Evolutionary conservation across 2,329 filamentous ascomycete species (phyloP).

Genomic region (Phaeosphaeria sp.): DNA sequence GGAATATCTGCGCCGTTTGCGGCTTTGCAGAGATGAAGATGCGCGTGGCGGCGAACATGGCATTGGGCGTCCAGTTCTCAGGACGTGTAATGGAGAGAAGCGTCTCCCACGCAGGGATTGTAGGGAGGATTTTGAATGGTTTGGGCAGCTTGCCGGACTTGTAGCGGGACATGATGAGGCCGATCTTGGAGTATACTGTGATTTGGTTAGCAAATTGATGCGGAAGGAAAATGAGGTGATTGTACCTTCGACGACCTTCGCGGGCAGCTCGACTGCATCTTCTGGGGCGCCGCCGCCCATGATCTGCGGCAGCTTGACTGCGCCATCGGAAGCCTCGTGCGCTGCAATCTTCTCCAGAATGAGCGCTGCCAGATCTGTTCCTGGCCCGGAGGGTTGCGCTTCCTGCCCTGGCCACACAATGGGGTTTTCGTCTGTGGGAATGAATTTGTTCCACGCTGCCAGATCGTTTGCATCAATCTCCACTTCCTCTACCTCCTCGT

Average conservation of each 20-base stretch:
- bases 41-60: conserved; percentile 85
- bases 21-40: conserved; percentile 91
- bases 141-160: conserved; percentile 97
- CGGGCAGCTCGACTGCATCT: conserved; percentile 84
- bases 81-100: conserved; percentile 85
- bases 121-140: conserved; percentile 95
- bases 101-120: conserved; percentile 89
- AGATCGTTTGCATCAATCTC: conserved; percentile 90
- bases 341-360: conserved; percentile 94
- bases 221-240: not conserved
- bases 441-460: conserved; percentile 88
- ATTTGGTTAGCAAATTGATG: conserved; percentile 12
- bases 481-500: conserved; percentile 71
- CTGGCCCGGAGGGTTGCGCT: conserved; percentile 46
- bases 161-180: conserved; percentile 86
- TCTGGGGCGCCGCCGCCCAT: conserved; percentile 67
- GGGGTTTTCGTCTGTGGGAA: conserved; percentile 76
- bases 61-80: conserved; percentile 78
- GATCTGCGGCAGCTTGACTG: conserved; percentile 51
- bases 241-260: conserved; percentile 78
- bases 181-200: conserved; percentile 86
- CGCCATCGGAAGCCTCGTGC: conserved; percentile 74
- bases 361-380: conserved; percentile 85
- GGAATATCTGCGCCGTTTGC: conserved; percentile 79
- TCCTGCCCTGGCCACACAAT: conserved; percentile 70